Conservation (phyloP, 1,284 basidiomycete genomes). For the Naganishia sp. region DNA sequence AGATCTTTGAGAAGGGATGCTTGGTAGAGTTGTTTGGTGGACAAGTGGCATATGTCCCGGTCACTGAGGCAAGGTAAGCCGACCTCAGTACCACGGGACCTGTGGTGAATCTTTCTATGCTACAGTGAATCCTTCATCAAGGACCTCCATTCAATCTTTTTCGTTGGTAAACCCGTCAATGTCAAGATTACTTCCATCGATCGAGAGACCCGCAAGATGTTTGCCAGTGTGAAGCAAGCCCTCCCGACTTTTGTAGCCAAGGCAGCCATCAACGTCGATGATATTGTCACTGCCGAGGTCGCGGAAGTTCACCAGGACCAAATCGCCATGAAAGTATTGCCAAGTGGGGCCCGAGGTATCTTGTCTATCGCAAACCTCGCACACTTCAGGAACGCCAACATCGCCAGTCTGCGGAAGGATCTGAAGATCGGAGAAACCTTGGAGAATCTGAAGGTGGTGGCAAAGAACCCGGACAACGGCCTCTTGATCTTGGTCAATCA, state of each 20-base stretch:
- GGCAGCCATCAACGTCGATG: conserved; percentile 72
- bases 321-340: conserved; percentile 69
- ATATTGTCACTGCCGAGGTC: conserved; percentile 69
- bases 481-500: conserved; percentile 80
- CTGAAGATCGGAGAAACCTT: conserved; percentile 74
- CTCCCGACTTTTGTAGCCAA: conserved; percentile 63
- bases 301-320: conserved; percentile 82
- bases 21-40: conserved; percentile 90
- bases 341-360: conserved; percentile 73
- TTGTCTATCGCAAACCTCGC: conserved; percentile 85
- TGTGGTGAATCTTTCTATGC: conserved; percentile 18
- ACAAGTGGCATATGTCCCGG: conserved; percentile 78
- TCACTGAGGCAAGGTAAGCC: conserved; percentile 74
- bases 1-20: conserved; percentile 73
- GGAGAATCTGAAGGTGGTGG: conserved; percentile 78
- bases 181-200: conserved; percentile 80
- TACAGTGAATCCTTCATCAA: conserved; percentile 65
- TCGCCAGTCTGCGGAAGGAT: conserved; percentile 68
- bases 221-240: conserved; percentile 86
- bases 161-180: conserved; percentile 79
- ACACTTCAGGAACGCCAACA: conserved; percentile 68
- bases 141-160: conserved; percentile 70
- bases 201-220: conserved; percentile 64
- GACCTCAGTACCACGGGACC: background rate
- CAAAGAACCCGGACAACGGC: conserved; percentile 83